Percentiles rank a stretch among this genome's conserved stretches.
These are phyloP conservation scores for Fusarium hostae DNA, from an alignment of 2,329 filamentous ascomycete genomes.

Conservation along the genomic window DNA sequence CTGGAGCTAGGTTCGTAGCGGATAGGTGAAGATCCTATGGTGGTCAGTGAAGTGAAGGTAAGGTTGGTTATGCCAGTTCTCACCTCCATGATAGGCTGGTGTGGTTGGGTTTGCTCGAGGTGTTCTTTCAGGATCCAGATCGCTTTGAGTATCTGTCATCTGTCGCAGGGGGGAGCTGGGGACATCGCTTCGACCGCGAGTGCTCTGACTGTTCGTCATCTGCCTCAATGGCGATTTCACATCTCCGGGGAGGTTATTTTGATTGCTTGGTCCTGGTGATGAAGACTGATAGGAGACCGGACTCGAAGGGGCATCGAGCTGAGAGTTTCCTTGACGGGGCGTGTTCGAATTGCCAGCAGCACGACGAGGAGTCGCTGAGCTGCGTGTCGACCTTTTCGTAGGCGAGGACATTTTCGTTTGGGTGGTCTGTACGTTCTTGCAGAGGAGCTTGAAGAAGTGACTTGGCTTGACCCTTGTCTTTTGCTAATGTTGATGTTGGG, in stretches of 20 bases:
- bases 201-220: slow-evolving; percentile 68
- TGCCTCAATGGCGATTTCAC: slow-evolving; percentile 67
- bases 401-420: slow-evolving; percentile 55
- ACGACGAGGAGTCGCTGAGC: slow-evolving; percentile 58
- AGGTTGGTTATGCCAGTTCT: slow-evolving; percentile 33
- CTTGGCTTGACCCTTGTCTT: slow-evolving; percentile 27
- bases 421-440: slow-evolving; percentile 13
- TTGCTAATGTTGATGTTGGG: slow-evolving; percentile 38
- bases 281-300: slow-evolving; percentile 79
- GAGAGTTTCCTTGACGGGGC: slow-evolving; percentile 56
- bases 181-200: slow-evolving; percentile 48
- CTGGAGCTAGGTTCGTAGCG: slow-evolving; percentile 92
- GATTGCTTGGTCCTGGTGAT: slow-evolving; percentile 45
- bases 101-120: slow-evolving; percentile 73
- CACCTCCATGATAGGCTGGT: slow-evolving; percentile 71
- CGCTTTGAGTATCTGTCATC: slow-evolving; percentile 67
- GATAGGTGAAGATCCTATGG: slow-evolving; percentile 88
- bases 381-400: slow-evolving; percentile 59
- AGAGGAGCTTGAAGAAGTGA: slow-evolving; percentile 7
- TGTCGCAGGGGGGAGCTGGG: slow-evolving; percentile 71
- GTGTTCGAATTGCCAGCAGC: slow-evolving; percentile 56
- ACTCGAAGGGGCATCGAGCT: slow-evolving; percentile 74
- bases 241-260: slow-evolving; percentile 49
- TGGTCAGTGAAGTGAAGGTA: slow-evolving; percentile 13
- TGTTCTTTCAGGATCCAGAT: slow-evolving; percentile 70